Evolutionary conservation across 2,329 filamentous ascomycete genomes (phyloP).

Genomic region (Ilyonectria destructans): DNA sequence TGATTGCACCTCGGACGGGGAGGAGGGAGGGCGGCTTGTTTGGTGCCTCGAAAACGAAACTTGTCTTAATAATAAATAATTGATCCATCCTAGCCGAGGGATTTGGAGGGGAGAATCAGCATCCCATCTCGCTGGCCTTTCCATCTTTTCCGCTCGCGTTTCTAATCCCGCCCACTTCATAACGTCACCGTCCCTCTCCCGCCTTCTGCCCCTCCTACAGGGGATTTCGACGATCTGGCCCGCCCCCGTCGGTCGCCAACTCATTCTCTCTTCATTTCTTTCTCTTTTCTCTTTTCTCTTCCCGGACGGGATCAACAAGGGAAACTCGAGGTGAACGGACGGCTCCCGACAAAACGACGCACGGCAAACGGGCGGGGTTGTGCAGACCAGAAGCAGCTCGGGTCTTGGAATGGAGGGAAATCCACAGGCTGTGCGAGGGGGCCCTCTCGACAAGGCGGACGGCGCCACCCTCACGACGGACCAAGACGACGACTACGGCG

Average conservation of each 20-base stretch:
- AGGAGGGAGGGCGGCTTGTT: slow-evolving; percentile 26
- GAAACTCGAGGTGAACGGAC: background rate
- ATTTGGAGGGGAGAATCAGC: slow-evolving; percentile 4
- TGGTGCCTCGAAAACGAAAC: slow-evolving; percentile 20
- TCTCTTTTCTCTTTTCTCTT: background rate
- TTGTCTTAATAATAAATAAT: slow-evolving; percentile 28
- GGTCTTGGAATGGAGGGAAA: slow-evolving; percentile 49
- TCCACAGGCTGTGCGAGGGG: slow-evolving; percentile 38
- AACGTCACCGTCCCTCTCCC: background rate
- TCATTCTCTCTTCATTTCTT: background rate
- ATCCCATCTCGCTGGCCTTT: slow-evolving; percentile 9
- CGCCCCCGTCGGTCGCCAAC: background rate
- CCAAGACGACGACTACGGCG: slow-evolving; percentile 2
- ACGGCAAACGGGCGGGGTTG: slow-evolving; percentile 18
- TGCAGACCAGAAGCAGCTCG: slow-evolving; percentile 28
- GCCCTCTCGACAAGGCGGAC: slow-evolving; percentile 19
- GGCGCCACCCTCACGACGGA: slow-evolving; percentile 13
- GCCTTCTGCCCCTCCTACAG: background rate
- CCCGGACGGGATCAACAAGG: background rate
- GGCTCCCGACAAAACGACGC: background rate
- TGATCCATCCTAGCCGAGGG: slow-evolving; percentile 11
- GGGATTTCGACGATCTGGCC: background rate
- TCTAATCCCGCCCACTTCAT: background rate
- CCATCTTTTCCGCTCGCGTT: background rate
- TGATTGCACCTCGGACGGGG: slow-evolving; percentile 24